A percentile compares a stretch with the other conserved stretches of the same genome.
Conservation (phyloP, 495 filamentous ascomycete species). For the Penicillium desertorum region DNA sequence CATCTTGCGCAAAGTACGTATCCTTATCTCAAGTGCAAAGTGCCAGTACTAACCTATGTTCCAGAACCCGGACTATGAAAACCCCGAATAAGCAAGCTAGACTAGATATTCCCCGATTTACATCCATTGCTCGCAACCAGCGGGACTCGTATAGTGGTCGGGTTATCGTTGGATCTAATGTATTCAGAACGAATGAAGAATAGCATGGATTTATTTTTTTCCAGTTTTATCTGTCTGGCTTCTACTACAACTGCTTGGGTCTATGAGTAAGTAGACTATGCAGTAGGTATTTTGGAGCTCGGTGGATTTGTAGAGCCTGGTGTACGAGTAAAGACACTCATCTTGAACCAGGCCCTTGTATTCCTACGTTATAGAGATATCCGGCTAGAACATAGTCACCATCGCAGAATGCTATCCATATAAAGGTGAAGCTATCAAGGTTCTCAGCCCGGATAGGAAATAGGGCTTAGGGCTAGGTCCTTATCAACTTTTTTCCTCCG, state of each 20-base stretch:
- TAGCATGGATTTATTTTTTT: constrained; percentile 32
- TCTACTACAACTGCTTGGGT: neutral
- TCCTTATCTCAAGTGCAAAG: neutral
- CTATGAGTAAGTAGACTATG: neutral
- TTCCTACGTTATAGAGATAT: neutral
- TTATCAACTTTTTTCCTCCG: constrained; percentile 36
- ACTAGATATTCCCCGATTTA: constrained; percentile 21
- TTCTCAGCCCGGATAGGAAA: constrained; percentile 31
- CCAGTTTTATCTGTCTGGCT: neutral
- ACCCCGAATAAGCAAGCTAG: constrained; percentile 37
- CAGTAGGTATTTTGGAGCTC: neutral
- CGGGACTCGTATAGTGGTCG: constrained; percentile 20
- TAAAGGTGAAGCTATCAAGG: constrained; percentile 11
- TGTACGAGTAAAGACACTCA: neutral
- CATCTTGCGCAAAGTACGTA: constrained; percentile 88
- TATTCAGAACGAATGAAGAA: constrained; percentile 44
- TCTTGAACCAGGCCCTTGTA: neutral
- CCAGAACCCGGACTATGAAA: constrained; percentile 58
- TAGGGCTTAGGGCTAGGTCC: constrained; percentile 48
- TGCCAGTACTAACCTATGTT: constrained; percentile 27
- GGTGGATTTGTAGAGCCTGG: neutral
- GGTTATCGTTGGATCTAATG: constrained; percentile 40
- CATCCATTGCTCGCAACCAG: constrained; percentile 22
- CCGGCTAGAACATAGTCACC: neutral
- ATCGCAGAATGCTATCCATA: neutral